Conservation (phyloP, 805 yeast genomes). For the Cyberlindnera mrakii region DNA sequence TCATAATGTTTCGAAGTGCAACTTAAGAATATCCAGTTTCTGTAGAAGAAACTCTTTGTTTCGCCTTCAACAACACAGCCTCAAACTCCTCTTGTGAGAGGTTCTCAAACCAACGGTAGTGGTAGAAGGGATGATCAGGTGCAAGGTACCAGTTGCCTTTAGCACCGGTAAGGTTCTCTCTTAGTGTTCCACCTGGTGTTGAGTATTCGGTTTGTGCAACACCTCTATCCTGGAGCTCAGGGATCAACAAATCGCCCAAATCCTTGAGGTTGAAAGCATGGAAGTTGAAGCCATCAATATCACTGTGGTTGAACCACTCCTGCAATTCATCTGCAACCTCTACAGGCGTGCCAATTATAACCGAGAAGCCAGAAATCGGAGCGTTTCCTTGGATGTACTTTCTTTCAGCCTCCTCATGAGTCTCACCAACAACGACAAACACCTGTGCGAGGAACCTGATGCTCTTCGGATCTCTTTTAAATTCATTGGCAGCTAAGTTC, state of each 20-base stretch:
- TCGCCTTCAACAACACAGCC: neutral
- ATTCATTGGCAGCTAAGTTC: slow-evolving; percentile 25
- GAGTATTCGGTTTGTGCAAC: slow-evolving; percentile 21
- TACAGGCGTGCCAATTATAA: slow-evolving; percentile 25
- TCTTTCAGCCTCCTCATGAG: slow-evolving; percentile 33
- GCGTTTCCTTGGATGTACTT: slow-evolving; percentile 24
- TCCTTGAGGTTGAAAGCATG: slow-evolving; percentile 33
- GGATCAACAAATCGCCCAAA: slow-evolving; percentile 29
- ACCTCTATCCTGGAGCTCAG: slow-evolving; percentile 31
- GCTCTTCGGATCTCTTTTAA: slow-evolving; percentile 27
- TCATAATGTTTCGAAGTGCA: too few relatives aligned
- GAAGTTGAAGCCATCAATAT: slow-evolving; percentile 40
- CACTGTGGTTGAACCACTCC: slow-evolving; percentile 32
- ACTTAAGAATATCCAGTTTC: neutral
- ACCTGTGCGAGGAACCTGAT: slow-evolving; percentile 31
- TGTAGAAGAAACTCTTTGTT: neutral
- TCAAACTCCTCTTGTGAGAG: slow-evolving; percentile 4
- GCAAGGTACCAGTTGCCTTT: neutral
- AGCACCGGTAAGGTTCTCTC: neutral
- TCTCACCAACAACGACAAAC: slow-evolving; percentile 30
- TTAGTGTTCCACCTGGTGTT: neutral
- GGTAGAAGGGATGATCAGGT: slow-evolving; percentile 2
- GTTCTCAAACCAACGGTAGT: neutral
- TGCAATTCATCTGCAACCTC: slow-evolving; percentile 33
- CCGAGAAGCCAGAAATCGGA: slow-evolving; percentile 22